Evolutionary conservation across 345 rosid species (phyloP).

Genomic region (Microthlaspi erraticum): DNA sequence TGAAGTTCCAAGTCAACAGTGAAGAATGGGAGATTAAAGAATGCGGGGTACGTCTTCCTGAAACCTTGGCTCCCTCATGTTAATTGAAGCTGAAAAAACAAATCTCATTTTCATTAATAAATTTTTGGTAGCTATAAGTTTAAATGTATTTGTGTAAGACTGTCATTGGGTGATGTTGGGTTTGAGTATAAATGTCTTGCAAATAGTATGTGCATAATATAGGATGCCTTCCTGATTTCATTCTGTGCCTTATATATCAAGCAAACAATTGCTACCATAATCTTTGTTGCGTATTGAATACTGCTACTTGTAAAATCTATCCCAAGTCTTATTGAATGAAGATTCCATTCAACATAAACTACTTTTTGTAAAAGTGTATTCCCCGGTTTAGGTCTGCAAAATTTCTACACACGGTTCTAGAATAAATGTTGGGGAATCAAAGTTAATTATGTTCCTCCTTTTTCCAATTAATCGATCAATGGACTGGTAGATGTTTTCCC

Average conservation of each 20-base stretch:
- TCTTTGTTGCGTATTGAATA: too few species aligned
- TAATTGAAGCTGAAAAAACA: background rate
- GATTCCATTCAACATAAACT: too few species aligned
- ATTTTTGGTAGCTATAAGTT: too few species aligned
- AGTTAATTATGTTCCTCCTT: background rate
- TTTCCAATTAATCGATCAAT: background rate
- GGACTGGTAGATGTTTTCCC: background rate
- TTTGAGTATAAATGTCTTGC: background rate
- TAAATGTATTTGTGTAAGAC: background rate
- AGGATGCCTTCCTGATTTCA: background rate
- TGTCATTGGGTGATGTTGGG: background rate
- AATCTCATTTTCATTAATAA: background rate
- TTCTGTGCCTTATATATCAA: background rate
- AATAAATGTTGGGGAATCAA: background rate
- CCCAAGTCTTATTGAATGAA: too few species aligned
- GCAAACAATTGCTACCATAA: too few species aligned
- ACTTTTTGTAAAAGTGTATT: too few species aligned
- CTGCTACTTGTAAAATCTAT: too few species aligned
- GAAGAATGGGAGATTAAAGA: background rate
- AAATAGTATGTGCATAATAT: too few species aligned
- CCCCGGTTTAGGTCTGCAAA: background rate
- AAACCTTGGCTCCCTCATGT: background rate
- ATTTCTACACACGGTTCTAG: too few species aligned
- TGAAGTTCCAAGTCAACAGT: background rate
- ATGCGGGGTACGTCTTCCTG: background rate